Conservation (phyloP, 2,329 filamentous ascomycete genomes). For the Alternaria triticina region DNA sequence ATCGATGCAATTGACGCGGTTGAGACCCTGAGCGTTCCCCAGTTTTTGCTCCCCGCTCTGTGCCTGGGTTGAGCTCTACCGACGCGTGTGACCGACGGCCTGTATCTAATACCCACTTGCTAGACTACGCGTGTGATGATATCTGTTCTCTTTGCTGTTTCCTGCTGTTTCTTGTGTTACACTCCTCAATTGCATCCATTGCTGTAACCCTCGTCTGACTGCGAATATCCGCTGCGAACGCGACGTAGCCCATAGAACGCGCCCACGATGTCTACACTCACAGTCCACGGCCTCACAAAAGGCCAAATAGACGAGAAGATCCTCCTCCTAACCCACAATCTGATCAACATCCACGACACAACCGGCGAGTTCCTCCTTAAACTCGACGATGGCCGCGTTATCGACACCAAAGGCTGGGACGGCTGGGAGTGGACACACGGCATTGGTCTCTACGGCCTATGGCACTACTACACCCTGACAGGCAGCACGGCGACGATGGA, state of each 20-base stretch:
- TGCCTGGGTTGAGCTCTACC: constrained; percentile 7
- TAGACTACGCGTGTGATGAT: constrained; percentile 3
- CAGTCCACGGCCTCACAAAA: constrained; percentile 50
- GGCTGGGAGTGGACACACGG: constrained; percentile 87
- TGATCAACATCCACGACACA: constrained; percentile 78
- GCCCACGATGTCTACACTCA: constrained; percentile 49
- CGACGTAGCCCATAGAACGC: background rate
- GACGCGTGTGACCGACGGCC: constrained; percentile 4
- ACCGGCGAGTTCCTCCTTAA: constrained; percentile 76
- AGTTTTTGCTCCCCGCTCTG: constrained; percentile 13
- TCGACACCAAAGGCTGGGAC: constrained; percentile 85
- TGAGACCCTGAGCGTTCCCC: constrained; percentile 13
- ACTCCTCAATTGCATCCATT: background rate
- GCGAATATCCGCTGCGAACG: background rate
- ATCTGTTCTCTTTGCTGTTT: background rate
- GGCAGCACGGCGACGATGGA: constrained; percentile 65
- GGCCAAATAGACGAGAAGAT: constrained; percentile 62
- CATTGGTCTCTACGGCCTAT: constrained; percentile 79
- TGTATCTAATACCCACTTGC: constrained; percentile 6
- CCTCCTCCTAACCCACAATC: constrained; percentile 71
- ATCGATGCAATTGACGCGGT: constrained; percentile 4
- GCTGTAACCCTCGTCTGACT: background rate
- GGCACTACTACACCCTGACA: constrained; percentile 79
- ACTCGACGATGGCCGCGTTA: constrained; percentile 74
- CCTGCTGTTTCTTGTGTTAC: background rate